Percentiles rank a stretch among this genome's conserved stretches.
Evolutionary conservation across 345 rosid species (phyloP).

Genomic region (Lepidium sativum): DNA sequence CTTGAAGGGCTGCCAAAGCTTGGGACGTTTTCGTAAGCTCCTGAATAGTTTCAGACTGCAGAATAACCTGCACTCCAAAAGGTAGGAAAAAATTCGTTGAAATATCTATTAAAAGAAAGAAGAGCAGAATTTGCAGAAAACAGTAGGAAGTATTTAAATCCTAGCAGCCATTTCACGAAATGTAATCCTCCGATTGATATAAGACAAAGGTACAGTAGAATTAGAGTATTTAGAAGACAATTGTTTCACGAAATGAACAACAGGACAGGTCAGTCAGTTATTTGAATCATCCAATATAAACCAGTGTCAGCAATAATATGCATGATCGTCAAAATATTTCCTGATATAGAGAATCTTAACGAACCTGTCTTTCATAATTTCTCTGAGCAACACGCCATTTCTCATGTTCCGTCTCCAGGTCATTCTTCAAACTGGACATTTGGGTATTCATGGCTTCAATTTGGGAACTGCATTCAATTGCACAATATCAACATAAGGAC

Average conservation of each 20-base stretch:
- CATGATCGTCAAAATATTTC: not conserved
- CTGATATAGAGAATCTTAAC: constrained; percentile 5
- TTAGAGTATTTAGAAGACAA: not conserved
- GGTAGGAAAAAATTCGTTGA: not conserved
- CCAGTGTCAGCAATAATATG: constrained; percentile 1
- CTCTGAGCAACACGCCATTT: constrained; percentile 73
- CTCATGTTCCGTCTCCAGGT: constrained; percentile 66
- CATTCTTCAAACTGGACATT: constrained; percentile 52
- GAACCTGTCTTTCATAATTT: constrained; percentile 96
- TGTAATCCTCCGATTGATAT: not conserved
- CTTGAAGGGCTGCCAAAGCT: constrained; percentile 58
- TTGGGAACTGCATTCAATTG: constrained; percentile 54
- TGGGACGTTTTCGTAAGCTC: constrained; percentile 87
- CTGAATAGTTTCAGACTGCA: constrained; percentile 94
- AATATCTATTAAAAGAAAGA: not conserved
- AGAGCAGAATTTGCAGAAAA: not conserved
- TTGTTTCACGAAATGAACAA: not conserved
- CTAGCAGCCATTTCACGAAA: not conserved
- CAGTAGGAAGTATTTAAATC: not conserved
- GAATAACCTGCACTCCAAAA: constrained; percentile 53
- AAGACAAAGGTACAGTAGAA: not conserved
- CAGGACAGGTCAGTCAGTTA: not conserved
- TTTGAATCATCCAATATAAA: not conserved
- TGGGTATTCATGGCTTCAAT: constrained; percentile 55
- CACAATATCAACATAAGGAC: constrained; percentile 3